Evolutionary conservation across 768 basidiomycete genomes (phyloP), one percentile per base, ranked within the genome.

Genomic region (Serendipita sp.): DNA sequence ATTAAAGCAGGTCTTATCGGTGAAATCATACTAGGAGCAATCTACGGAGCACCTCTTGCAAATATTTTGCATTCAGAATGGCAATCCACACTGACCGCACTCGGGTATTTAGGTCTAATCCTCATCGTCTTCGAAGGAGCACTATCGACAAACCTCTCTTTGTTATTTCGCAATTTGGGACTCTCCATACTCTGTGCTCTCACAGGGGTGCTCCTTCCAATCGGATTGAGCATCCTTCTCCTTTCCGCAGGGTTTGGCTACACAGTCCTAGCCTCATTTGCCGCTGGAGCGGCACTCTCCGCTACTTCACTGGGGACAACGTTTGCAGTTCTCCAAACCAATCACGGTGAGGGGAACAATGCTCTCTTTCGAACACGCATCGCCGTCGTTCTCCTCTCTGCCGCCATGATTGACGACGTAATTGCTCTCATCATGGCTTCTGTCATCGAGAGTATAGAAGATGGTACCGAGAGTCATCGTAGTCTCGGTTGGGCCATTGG

Each of bases 301-400:
- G 81, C 83, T 0, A 87, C 85, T 0, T 83, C 82, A 0, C 76
- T 87, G 1, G 85, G 85, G 0, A 88, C 85, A 34, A 85, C 84
- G 0, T 77, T 87, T n/a, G 76, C 80, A 15, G 76, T 86, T 13
- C 75, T 87, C 34, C 76, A 67, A 8, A 46, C 10, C 38, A 3
- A 64, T 66, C 30, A 30, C 2, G 75, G n/a, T 10, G 65, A 36
- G 15, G 36, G 64, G 11, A 65, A 68, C 3, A 74, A 78, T 32
- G 74, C 78, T 32, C 71, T 84, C 35, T 74, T 76, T 30, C 74
- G 74, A 44, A 83, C 79, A 2, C 75, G 78, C 54, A 77, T 83
- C 0, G 84, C 85, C 0, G 79, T 80, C 1, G 78, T 85, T 0
- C 72, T 88, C 15, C 75, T 83, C 66, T 79, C 78, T 58, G 84